Evolutionary conservation across 108 stramenopile genomes (phyloP).

Genomic region (Fragilaria crotonensis): DNA sequence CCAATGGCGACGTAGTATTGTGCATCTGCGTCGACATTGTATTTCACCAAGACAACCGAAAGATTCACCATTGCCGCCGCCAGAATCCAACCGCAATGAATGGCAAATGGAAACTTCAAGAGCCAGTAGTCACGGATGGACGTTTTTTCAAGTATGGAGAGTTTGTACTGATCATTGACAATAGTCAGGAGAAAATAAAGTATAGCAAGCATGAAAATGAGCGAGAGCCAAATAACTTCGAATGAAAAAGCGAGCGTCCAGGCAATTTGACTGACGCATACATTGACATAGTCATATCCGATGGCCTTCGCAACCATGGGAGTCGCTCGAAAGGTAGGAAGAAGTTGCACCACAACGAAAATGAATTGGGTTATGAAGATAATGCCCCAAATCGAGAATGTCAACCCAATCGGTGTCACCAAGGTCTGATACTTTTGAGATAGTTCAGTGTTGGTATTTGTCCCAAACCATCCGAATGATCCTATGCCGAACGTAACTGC

Average conservation of each 20-base stretch:
- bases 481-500: conserved; percentile 55
- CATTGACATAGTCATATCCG: conserved; percentile 44
- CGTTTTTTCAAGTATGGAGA: background rate
- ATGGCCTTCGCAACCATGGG: conserved; percentile 44
- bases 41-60: conserved; percentile 53
- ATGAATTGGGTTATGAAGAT: conserved; percentile 65
- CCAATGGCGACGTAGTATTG: conserved; percentile 47
- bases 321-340: conserved; percentile 12
- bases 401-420: conserved; percentile 58
- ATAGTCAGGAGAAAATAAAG: conserved; percentile 26
- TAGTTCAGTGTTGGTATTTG: conserved; percentile 44
- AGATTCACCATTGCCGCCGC: conserved; percentile 73
- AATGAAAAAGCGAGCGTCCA: conserved; percentile 69
- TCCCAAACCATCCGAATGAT: conserved; percentile 20
- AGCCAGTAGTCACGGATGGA: conserved; percentile 42
- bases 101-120: conserved; percentile 68
- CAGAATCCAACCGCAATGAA: conserved; percentile 79
- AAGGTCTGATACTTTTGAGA: conserved; percentile 76
- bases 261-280: conserved; percentile 40
- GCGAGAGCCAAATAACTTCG: conserved; percentile 46
- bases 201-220: conserved; percentile 55
- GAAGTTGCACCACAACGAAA: conserved; percentile 49
- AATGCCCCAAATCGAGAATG: conserved; percentile 79
- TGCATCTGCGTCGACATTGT: conserved; percentile 14
- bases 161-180: conserved; percentile 9